Base-by-base conservation (phyloP, 2,329 filamentous ascomycete genomes). In the Corinectria fuckeliana region DNA sequence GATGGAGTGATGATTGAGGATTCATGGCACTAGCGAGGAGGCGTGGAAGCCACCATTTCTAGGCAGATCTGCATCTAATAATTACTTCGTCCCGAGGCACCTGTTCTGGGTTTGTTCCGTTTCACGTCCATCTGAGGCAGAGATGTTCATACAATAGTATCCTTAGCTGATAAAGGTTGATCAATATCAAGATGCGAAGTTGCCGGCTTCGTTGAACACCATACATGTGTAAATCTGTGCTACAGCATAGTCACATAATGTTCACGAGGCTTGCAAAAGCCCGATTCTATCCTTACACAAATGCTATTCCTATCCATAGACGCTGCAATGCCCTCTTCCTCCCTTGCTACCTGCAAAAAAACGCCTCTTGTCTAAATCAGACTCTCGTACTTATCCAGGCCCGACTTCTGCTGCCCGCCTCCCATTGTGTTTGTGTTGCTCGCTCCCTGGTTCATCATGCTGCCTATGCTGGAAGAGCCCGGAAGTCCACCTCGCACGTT, bases 301-400 rank as follows among this genome's bases (percentile, higher is more conserved):
- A 50, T 45, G 44, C 50, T 28, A 59, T 49, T 28, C 45, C 48
- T 38, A 42, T 58, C 23, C 23, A 52, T 48, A 52, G 18, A 25
- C 47, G n/a, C 41, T 39, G 34, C 44, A 49, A 42, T 49, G 28
- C 30, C 25, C 47, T 32, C 34, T 26, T 42, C 30, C 39, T n/a
- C 44, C 38, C 44, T 8, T n/a, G n/a, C 47, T 18, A 14, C 14
- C 28, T 10, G 32, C 14, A 20, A 50, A 11, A 38, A 54, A 58
- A 62, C 50, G 56, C 53, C 53, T 52, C 13, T 41, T 32, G 16
- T 58, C 69, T 77, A 90, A 66, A 90, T 74, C 65, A 91, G 72
- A 76, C 88, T 90, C 73, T 88, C 84, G 64, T 90, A 91, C 76
- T 87, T 88, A 74, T 89, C 87, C 75, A 90, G 77, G 0, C 87